phyloP scores from a whole-genome alignment of 305 asterid genomes.

The Withania somnifera region DNA sequence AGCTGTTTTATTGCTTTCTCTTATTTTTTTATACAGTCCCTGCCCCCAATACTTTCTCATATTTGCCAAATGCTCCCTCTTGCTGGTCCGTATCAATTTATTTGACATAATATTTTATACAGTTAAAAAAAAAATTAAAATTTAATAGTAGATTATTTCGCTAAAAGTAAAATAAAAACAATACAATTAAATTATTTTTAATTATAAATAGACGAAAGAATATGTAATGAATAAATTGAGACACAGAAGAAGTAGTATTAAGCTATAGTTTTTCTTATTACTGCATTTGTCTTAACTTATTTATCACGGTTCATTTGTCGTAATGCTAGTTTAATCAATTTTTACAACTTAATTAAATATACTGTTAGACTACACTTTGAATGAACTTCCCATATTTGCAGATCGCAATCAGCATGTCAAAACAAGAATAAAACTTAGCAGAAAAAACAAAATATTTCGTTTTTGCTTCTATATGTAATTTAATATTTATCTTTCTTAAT shows the following conservation, averaged over 20 bases:
- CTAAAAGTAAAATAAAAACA: too few relatives aligned
- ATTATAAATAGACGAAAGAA: too few relatives aligned
- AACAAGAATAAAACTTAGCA: background rate
- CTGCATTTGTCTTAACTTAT: background rate
- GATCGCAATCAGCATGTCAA: background rate
- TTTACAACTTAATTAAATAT: background rate
- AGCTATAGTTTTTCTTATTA: too few relatives aligned
- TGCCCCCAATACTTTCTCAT: background rate
- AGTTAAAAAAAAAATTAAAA: too few relatives aligned
- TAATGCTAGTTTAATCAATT: background rate
- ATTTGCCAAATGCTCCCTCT: background rate
- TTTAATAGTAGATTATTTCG: too few relatives aligned
- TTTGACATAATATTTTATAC: too few relatives aligned
- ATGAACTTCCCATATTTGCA: background rate
- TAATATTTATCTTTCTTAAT: background rate
- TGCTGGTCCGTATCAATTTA: too few relatives aligned
- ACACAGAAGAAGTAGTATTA: too few relatives aligned
- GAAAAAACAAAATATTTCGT: background rate
- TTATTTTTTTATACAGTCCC: background rate
- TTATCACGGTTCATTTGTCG: background rate
- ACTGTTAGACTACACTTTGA: background rate
- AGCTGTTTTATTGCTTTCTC: conserved; percentile 16
- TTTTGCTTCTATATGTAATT: background rate
- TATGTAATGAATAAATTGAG: too few relatives aligned
- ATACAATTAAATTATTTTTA: background rate